Base-by-base conservation (phyloP, 768 basidiomycete genomes). In the Suillus clintonianus region DNA sequence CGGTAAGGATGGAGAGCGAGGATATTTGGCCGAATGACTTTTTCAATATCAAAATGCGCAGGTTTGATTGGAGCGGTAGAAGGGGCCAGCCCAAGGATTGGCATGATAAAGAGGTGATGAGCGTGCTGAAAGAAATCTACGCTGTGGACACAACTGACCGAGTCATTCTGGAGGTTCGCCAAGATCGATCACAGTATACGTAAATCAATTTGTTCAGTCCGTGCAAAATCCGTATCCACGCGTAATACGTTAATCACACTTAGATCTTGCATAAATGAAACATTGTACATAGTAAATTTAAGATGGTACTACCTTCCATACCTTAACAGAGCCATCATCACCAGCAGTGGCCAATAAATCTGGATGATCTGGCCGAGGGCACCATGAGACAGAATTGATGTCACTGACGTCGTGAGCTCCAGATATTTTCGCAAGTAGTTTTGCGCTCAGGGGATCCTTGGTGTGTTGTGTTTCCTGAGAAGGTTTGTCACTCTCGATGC, bases 11-110 rank as follows among this genome's bases (percentile, higher is more conserved):
- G 88, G 15, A 99, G 81, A 0, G 92, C 79, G 55, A 97, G 90
- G 70, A 99, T 96, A 72, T 99, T 99, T 2, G 94, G 90, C n/a
- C 96, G 85, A 68, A 98, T 91, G 61, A 92, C 90, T 39, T 80
- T 76, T 77, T 92, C 89, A 63, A 99, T 88, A 69, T 87, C 81
- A 72, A 97, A 99, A 77, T 97, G 96, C 2, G 86, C 74, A 0
- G 96, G 94, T 42, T 83, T 81, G 19, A 78, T 70, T 10, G 83
- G 78, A 17, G 72, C 68, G 1, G 71, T 67, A 10, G 84, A 80
- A 0, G 81, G 76, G 36, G 80, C 69, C 14, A 91, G 81, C 42
- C 89, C 90, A 64, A 80, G 84, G 74, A 91, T 90, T 4, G 86
- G 75, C 89, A 91, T 91, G 39, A n/a, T 61, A 19, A 32, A 62